Conservation (phyloP, 2,329 filamentous ascomycete genomes). For the Paecilomyces niveus region DNA sequence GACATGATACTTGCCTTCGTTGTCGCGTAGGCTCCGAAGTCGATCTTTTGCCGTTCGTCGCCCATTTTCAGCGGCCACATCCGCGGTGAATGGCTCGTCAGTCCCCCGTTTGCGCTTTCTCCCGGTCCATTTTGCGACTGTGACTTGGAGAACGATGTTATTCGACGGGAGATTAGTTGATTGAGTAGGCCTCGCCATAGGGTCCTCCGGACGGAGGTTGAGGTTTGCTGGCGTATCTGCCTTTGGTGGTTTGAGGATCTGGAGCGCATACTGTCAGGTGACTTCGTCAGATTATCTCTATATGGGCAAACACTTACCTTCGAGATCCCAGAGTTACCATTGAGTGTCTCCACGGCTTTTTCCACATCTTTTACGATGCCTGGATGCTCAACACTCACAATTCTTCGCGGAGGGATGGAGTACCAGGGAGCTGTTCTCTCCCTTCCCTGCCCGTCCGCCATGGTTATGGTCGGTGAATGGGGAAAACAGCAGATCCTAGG, state of each 20-base stretch:
- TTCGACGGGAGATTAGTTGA: conserved; percentile 71
- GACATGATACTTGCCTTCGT: conserved; percentile 57
- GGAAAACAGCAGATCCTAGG: not conserved
- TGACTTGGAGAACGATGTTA: conserved; percentile 80
- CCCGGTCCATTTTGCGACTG: conserved; percentile 78
- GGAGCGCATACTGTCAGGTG: not conserved
- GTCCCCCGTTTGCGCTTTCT: conserved; percentile 78
- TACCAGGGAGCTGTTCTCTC: conserved; percentile 41
- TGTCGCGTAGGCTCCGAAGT: conserved; percentile 58
- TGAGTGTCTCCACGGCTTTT: conserved; percentile 56
- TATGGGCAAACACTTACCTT: conserved; percentile 32
- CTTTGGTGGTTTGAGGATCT: conserved; percentile 42
- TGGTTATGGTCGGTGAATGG: conserved; percentile 1
- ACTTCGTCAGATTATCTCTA: not conserved
- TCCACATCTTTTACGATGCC: conserved; percentile 59
- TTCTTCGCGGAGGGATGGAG: conserved; percentile 43
- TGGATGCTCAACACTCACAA: conserved; percentile 61
- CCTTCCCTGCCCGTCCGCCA: conserved; percentile 13
- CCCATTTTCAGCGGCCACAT: conserved; percentile 20
- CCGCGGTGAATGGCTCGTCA: conserved; percentile 53
- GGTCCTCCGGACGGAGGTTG: conserved; percentile 74
- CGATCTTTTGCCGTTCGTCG: conserved; percentile 19
- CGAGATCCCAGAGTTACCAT: conserved; percentile 48
- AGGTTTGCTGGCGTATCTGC: conserved; percentile 53
- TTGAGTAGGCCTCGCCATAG: conserved; percentile 67